Conservation (phyloP, 139 green algal genomes). For the Picochlorum sp. region DNA sequence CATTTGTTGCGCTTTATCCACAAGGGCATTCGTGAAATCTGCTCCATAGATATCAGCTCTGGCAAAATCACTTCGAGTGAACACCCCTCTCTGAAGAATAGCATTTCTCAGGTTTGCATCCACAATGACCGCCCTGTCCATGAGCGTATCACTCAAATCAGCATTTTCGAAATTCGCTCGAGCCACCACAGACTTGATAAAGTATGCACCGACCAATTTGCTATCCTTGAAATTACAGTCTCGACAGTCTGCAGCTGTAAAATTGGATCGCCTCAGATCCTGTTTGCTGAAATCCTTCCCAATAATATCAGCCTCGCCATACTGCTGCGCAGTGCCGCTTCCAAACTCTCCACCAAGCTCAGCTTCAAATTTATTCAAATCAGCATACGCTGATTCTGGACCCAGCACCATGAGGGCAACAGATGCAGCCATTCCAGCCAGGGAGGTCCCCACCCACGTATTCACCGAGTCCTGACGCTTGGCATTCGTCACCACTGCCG, state of each 20-base stretch:
- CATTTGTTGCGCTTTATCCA: constrained; percentile 84
- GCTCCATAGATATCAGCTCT: constrained; percentile 55
- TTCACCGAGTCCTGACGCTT: not conserved
- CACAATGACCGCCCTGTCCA: constrained; percentile 76
- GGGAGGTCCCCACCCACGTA: not conserved
- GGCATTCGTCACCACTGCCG: no score
- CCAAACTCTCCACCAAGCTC: constrained; percentile 62
- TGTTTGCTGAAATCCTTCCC: constrained; percentile 50
- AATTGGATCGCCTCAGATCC: constrained; percentile 77
- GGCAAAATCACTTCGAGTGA: constrained; percentile 59
- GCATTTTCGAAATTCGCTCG: constrained; percentile 54
- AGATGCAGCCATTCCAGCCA: not conserved
- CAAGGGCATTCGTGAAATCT: constrained; percentile 89
- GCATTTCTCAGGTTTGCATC: constrained; percentile 81
- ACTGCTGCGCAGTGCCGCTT: constrained; percentile 60
- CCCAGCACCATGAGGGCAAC: not conserved
- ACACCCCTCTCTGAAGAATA: constrained; percentile 66
- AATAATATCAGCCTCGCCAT: constrained; percentile 59
- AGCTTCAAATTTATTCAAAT: constrained; percentile 30
- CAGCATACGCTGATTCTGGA: constrained; percentile 7
- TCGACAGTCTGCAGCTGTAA: constrained; percentile 65
- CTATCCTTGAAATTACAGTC: constrained; percentile 58
- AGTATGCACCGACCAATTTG: constrained; percentile 53
- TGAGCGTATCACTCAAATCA: constrained; percentile 80
- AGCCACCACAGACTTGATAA: constrained; percentile 56